A percentile compares a stretch with the other conserved stretches of the same genome.
These are phyloP conservation scores for Plantago lanceolata DNA, from an alignment of 305 asterid genomes.

Conservation along the genomic window DNA sequence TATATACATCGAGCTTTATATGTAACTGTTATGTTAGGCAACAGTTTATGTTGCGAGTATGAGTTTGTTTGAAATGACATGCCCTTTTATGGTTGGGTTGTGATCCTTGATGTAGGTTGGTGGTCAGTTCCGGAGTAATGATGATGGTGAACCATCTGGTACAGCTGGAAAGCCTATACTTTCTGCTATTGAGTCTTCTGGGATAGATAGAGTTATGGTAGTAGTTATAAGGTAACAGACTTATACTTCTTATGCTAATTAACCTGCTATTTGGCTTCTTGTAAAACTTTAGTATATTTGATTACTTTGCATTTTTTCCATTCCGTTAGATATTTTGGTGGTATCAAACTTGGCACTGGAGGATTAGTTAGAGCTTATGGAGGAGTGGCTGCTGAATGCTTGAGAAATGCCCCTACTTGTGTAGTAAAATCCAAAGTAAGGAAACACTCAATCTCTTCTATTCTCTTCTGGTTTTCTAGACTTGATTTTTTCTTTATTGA, in stretches of 20 bases:
- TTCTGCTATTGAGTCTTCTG: constrained; percentile 77
- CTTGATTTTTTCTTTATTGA: no score
- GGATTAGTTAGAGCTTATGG: constrained; percentile 96
- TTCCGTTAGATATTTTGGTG: constrained; percentile 68
- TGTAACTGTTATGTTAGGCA: no score
- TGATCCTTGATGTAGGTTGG: constrained; percentile 70
- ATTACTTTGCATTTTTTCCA: constrained; percentile 14
- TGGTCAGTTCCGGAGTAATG: constrained; percentile 74
- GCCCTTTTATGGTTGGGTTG: no score
- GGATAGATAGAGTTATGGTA: constrained; percentile 84
- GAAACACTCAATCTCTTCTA: no score
- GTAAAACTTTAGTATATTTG: constrained; percentile 4
- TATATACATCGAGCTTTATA: no score
- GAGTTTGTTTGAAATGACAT: no score
- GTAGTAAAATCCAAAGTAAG: constrained; percentile 78
- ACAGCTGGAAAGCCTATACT: constrained; percentile 95
- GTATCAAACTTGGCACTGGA: constrained; percentile 94
- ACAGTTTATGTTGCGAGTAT: no score
- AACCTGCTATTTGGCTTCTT: background rate
- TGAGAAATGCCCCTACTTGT: constrained; percentile 72
- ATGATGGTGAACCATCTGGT: constrained; percentile 92
- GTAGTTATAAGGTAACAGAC: constrained; percentile 93
- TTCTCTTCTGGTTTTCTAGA: no score
- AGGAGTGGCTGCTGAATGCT: constrained; percentile 82
- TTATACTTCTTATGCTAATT: no score